phyloP scores from a whole-genome alignment of 495 filamentous ascomycete species.

The Penicillium tannophilum region DNA sequence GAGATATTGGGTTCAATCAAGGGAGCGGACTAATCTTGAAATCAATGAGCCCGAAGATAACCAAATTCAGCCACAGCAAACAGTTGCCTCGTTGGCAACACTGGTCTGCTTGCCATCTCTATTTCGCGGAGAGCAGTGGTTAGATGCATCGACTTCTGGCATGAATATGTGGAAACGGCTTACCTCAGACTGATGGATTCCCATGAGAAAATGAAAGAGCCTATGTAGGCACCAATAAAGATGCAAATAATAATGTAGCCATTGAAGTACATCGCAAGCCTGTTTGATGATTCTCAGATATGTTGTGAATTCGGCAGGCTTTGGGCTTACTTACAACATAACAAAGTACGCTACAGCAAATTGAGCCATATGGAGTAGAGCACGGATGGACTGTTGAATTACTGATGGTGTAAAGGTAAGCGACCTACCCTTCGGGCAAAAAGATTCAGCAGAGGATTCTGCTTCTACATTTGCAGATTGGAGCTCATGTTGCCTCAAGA shows the following conservation, averaged over 20 bases:
- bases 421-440: background rate
- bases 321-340: background rate
- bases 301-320: background rate
- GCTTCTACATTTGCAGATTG: background rate
- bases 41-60: background rate
- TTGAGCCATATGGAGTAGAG: background rate
- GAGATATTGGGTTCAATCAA: no score
- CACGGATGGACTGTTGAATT: background rate
- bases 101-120: background rate
- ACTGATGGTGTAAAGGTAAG: background rate
- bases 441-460: background rate
- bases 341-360: background rate
- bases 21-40: no score
- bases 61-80: background rate
- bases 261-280: conserved; percentile 1
- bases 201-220: background rate
- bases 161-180: background rate
- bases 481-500: background rate
- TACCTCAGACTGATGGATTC: background rate
- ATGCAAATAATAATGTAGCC: conserved; percentile 2
- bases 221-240: background rate
- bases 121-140: background rate
- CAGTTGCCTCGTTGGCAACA: background rate
- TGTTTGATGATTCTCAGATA: background rate
- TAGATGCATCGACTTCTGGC: background rate